A percentile compares a stretch with the other conserved stretches of the same genome.
Conservation (phyloP, 495 filamentous ascomycete genomes). For the Trichoderma gamsii region DNA sequence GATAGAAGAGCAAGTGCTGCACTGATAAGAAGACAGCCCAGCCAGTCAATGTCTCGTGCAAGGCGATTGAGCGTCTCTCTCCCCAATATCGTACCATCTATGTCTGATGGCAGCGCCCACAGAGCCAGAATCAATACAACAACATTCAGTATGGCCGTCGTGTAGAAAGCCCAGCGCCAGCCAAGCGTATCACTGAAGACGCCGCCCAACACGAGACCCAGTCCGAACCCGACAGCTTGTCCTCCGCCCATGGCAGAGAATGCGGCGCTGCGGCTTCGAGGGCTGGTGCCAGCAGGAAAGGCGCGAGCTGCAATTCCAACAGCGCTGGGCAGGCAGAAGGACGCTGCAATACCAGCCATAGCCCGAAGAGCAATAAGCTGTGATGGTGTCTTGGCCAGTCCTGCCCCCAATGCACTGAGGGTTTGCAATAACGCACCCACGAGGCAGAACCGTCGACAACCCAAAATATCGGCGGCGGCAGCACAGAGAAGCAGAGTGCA, state of each 20-base stretch:
- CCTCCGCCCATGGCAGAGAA: constrained; percentile 46
- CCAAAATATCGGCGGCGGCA: constrained; percentile 47
- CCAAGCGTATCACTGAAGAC: constrained; percentile 41
- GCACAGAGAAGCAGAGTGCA: constrained; percentile 46
- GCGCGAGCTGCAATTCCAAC: constrained; percentile 45
- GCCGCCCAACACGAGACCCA: constrained; percentile 48
- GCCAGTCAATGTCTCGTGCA: constrained; percentile 44
- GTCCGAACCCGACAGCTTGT: constrained; percentile 44
- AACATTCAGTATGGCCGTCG: constrained; percentile 35
- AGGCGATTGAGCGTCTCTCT: constrained; percentile 19
- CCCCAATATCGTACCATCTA: background rate
- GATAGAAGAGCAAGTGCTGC: constrained; percentile 40
- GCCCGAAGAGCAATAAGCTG: constrained; percentile 49
- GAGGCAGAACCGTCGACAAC: constrained; percentile 35
- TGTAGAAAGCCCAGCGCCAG: constrained; percentile 47
- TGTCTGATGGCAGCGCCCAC: constrained; percentile 12
- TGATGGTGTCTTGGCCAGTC: constrained; percentile 38
- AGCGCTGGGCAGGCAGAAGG: constrained; percentile 46
- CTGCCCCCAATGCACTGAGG: constrained; percentile 35
- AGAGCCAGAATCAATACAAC: constrained; percentile 21
- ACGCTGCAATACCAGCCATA: constrained; percentile 42
- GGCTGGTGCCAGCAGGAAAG: constrained; percentile 31
- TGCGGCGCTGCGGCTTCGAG: constrained; percentile 36
- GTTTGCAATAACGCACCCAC: constrained; percentile 38
- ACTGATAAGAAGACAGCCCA: constrained; percentile 39